Evolutionary conservation across 306 rosid species (phyloP).

Genomic region (Casuarina glauca): DNA sequence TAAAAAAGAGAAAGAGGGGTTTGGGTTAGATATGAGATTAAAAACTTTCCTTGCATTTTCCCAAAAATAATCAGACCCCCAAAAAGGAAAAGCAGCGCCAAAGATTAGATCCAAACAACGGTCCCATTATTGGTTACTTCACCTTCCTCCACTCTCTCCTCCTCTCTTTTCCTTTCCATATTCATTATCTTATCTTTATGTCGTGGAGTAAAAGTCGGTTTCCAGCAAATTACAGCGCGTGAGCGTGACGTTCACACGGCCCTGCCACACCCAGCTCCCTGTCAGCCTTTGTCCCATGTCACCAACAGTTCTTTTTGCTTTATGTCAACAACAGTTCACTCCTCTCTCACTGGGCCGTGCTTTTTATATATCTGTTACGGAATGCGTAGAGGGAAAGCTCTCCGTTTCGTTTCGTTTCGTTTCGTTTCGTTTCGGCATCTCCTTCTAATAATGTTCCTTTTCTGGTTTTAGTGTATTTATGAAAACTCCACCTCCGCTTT

Average conservation of each 20-base stretch:
- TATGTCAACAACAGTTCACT: constrained; percentile 11
- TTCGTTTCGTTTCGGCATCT: too few species aligned
- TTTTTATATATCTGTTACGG: neutral
- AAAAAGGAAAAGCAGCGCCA: neutral
- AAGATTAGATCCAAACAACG: neutral
- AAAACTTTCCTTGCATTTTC: too few species aligned
- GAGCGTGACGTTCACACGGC: neutral
- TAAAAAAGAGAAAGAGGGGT: neutral
- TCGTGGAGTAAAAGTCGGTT: neutral
- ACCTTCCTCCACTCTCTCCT: neutral
- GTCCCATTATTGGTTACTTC: constrained; percentile 1
- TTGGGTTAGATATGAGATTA: too few species aligned
- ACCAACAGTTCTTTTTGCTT: neutral
- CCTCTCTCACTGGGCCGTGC: constrained; percentile 24
- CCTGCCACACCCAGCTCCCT: neutral
- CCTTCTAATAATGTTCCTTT: neutral
- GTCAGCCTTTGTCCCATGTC: neutral
- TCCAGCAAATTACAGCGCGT: constrained; percentile 25
- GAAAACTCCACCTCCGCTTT: neutral
- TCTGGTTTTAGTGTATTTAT: constrained; percentile 1
- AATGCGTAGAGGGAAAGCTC: constrained; percentile 11
- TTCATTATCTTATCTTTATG: constrained; percentile 1
- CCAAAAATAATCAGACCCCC: neutral
- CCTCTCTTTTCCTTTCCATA: neutral
- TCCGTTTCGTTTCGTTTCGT: neutral